Conservation (phyloP, 768 basidiomycete genomes). For the Glaciozyma martinii region DNA sequence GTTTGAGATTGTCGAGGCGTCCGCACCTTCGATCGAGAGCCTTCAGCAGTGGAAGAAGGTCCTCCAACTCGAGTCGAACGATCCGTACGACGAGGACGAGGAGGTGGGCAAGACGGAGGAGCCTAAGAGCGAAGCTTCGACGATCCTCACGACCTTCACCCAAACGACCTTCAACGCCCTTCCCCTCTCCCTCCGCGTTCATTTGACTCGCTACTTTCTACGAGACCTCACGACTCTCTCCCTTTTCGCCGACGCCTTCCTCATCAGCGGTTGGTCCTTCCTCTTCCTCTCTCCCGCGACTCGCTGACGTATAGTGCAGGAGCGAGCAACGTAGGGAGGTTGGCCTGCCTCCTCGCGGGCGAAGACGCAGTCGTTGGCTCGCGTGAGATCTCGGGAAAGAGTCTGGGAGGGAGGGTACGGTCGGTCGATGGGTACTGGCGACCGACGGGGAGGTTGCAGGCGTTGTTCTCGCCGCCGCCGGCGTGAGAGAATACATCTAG, state of each 20-base stretch:
- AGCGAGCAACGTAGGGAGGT: constrained; percentile 13
- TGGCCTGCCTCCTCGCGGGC: constrained; percentile 14
- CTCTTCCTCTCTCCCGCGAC: background rate
- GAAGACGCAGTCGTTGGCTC: constrained; percentile 28
- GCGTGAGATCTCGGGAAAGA: constrained; percentile 22
- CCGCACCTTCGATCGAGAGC: background rate
- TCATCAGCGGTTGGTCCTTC: constrained; percentile 18
- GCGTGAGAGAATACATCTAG: too few species aligned
- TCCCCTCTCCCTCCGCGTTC: constrained; percentile 8
- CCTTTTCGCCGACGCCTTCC: constrained; percentile 25
- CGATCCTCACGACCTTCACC: constrained; percentile 11
- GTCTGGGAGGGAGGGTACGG: constrained; percentile 21
- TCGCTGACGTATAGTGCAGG: background rate
- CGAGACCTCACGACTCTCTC: constrained; percentile 16
- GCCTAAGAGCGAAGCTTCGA: background rate
- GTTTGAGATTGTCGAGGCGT: constrained; percentile 6
- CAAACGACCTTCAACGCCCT: constrained; percentile 13
- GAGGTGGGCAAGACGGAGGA: background rate
- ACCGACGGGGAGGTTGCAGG: constrained; percentile 2
- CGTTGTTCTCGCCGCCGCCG: too few species aligned
- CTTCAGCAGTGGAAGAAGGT: constrained; percentile 11
- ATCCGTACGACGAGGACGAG: background rate
- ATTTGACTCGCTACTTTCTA: constrained; percentile 21
- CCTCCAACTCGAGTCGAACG: constrained; percentile 2
- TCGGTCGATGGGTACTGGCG: constrained; percentile 21